These are phyloP conservation scores for Agaricus blazei DNA, from an alignment of 768 basidiomycete species.

Conservation along the genomic window DNA sequence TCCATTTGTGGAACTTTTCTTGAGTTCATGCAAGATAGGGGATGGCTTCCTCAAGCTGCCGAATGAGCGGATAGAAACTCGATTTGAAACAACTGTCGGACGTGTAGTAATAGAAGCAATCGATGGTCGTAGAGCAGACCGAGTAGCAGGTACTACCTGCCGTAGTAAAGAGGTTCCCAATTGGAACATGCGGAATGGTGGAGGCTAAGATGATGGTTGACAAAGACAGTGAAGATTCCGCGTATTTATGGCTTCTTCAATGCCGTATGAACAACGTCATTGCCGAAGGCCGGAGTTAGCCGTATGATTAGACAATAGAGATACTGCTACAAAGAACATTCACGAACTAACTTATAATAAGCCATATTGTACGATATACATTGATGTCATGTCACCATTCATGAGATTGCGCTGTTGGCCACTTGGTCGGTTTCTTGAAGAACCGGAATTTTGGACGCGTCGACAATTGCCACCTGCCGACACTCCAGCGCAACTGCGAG, in stretches of 20 bases:
- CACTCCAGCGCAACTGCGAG: slow-evolving; percentile 69
- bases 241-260: neutral
- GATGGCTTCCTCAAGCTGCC: slow-evolving; percentile 3
- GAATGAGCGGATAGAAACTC: neutral
- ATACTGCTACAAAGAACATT: neutral
- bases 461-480: slow-evolving; percentile 62
- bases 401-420: neutral
- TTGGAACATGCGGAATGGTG: neutral
- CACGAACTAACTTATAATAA: neutral
- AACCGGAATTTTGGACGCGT: slow-evolving; percentile 22
- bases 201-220: neutral
- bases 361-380: neutral
- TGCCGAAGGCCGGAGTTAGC: neutral
- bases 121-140: neutral
- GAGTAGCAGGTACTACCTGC: neutral
- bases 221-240: neutral
- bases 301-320: neutral
- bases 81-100: neutral
- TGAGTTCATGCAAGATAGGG: neutral
- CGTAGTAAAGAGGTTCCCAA: neutral
- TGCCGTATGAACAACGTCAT: slow-evolving; percentile 9
- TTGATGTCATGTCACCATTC: neutral
- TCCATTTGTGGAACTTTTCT: neutral
- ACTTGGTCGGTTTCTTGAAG: slow-evolving; percentile 7
- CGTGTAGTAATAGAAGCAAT: neutral